Percentiles rank a stretch among this genome's conserved stretches.
These are phyloP conservation scores for Fraxinus albicans DNA, from an alignment of 305 asterid species.

Conservation along the genomic window DNA sequence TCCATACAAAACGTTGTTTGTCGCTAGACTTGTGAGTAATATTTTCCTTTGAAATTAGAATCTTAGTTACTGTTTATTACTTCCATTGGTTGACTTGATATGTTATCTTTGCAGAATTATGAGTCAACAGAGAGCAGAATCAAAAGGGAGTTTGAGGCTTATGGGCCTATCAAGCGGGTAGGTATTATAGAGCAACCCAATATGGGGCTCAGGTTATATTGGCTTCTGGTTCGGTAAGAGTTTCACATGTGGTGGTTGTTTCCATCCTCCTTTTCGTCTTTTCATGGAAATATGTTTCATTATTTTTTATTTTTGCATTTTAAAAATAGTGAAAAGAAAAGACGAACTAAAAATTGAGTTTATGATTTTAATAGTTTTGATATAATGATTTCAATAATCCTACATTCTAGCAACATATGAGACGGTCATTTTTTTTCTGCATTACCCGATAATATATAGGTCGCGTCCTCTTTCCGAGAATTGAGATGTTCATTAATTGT, in stretches of 20 bases:
- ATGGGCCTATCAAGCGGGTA: slow-evolving; percentile 99
- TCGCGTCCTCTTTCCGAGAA: not conserved
- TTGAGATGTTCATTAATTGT: not conserved
- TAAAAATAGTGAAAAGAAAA: not conserved
- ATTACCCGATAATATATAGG: not conserved
- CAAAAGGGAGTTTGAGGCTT: slow-evolving; percentile 97
- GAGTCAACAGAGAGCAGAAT: slow-evolving; percentile 94
- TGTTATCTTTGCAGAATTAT: slow-evolving; percentile 60
- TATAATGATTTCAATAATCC: slow-evolving; percentile 9
- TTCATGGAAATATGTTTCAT: not conserved
- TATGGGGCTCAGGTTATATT: slow-evolving; percentile 24
- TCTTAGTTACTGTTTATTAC: not conserved
- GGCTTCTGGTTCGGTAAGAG: slow-evolving; percentile 82
- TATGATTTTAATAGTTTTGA: not conserved
- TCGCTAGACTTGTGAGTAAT: slow-evolving; percentile 86
- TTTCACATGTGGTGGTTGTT: slow-evolving; percentile 35
- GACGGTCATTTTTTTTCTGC: not conserved
- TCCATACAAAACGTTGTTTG: slow-evolving; percentile 93
- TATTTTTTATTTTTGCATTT: not conserved
- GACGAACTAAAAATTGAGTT: not conserved
- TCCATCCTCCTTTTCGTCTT: slow-evolving; percentile 10
- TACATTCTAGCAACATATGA: not conserved
- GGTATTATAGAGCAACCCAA: slow-evolving; percentile 74
- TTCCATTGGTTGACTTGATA: slow-evolving; percentile 4
- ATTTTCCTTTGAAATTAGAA: slow-evolving; percentile 9